These are phyloP conservation scores for Xylaria sp. DNA, from an alignment of 2,329 filamentous ascomycete genomes.

Conservation along the genomic window DNA sequence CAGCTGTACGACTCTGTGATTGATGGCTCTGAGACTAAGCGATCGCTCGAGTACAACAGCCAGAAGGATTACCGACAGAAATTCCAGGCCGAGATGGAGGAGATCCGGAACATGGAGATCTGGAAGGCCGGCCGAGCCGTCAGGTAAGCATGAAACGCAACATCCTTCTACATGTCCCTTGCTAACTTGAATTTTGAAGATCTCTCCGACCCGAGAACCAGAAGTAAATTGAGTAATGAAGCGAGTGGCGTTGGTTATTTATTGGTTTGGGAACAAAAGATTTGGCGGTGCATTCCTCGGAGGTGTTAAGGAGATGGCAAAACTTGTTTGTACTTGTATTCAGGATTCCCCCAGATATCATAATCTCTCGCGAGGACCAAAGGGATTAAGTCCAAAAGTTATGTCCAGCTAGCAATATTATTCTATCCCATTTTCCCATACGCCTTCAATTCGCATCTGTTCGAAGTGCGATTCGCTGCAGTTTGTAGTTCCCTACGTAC, in stretches of 20 bases:
- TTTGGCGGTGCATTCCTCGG: constrained; percentile 42
- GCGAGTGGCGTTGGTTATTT: constrained; percentile 40
- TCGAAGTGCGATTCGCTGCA: background rate
- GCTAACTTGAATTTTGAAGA: constrained; percentile 53
- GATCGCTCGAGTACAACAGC: constrained; percentile 96
- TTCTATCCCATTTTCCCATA: constrained; percentile 13
- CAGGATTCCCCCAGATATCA: constrained; percentile 49
- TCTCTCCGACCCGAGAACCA: constrained; percentile 88
- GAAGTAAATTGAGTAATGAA: constrained; percentile 64
- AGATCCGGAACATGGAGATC: constrained; percentile 98
- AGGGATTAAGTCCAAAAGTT: constrained; percentile 42
- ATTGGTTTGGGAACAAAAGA: constrained; percentile 43
- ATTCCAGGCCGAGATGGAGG: constrained; percentile 98
- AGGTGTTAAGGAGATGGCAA: constrained; percentile 36
- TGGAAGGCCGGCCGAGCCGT: constrained; percentile 99
- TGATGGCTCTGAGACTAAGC: constrained; percentile 92
- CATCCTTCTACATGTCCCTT: constrained; percentile 37
- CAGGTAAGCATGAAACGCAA: constrained; percentile 64
- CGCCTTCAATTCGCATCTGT: background rate
- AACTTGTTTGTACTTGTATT: constrained; percentile 53
- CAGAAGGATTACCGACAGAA: constrained; percentile 95
- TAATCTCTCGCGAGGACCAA: constrained; percentile 39
- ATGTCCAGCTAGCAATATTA: constrained; percentile 36
- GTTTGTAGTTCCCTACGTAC: background rate
- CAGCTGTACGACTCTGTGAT: constrained; percentile 93